Evolutionary conservation across 2,329 filamentous ascomycete genomes (phyloP).

Genomic region (Paecilomyces niveus): DNA sequence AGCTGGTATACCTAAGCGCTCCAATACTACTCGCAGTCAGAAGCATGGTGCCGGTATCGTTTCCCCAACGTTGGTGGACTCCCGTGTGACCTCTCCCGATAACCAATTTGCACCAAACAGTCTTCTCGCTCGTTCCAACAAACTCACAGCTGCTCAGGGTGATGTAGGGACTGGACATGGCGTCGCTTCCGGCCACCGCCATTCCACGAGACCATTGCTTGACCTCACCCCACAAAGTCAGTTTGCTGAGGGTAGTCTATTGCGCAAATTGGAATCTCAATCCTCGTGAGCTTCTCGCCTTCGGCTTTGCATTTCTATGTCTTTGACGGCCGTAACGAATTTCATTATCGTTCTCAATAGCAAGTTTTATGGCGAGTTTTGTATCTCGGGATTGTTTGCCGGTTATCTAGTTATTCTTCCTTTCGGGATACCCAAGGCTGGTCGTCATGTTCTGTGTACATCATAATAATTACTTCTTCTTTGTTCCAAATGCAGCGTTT

Average conservation of each 20-base stretch:
- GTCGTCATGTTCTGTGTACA: neutral
- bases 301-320: neutral
- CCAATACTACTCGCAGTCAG: conserved; percentile 27
- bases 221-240: conserved; percentile 35
- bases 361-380: neutral
- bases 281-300: neutral
- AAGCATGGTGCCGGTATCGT: conserved; percentile 9
- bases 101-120: conserved; percentile 29
- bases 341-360: neutral
- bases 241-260: conserved; percentile 40
- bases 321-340: neutral
- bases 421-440: neutral
- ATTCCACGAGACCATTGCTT: conserved; percentile 35
- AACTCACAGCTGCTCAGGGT: conserved; percentile 9
- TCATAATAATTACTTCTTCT: neutral
- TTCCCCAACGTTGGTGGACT: conserved; percentile 4
- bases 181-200: conserved; percentile 32
- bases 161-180: conserved; percentile 26
- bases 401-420: neutral
- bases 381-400: neutral
- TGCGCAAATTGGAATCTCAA: conserved; percentile 29
- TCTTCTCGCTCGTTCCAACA: conserved; percentile 25
- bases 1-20: conserved; percentile 17
- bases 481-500: neutral
- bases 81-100: conserved; percentile 8